Conservation (phyloP, 345 rosid genomes). For the Trapa bicornis region DNA sequence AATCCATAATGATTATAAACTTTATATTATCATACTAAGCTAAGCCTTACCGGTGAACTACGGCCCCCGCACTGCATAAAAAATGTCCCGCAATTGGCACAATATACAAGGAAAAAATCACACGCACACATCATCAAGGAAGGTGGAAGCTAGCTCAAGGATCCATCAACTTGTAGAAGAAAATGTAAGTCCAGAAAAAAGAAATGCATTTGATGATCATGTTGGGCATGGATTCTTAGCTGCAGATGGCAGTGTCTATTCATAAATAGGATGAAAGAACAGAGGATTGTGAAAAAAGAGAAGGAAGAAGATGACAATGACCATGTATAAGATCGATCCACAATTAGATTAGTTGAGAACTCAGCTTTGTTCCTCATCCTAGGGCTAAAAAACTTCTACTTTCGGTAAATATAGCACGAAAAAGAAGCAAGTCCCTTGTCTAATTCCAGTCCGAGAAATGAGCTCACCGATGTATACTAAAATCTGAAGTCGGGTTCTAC, state of each 20-base stretch:
- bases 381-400: neutral
- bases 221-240: neutral
- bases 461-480: slow-evolving; percentile 18
- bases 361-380: slow-evolving; percentile 5
- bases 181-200: neutral
- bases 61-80: too few species aligned
- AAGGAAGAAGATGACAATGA: neutral
- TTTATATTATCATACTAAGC: too few species aligned
- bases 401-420: neutral
- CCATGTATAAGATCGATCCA: neutral
- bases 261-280: neutral
- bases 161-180: too few species aligned
- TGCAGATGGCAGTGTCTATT: neutral
- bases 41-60: too few species aligned
- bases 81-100: too few species aligned
- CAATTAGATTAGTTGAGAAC: slow-evolving; percentile 12
- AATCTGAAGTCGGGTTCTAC: slow-evolving; percentile 88
- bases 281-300: neutral
- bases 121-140: too few species aligned
- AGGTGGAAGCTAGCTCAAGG: too few species aligned
- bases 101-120: too few species aligned
- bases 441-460: neutral
- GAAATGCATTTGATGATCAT: neutral
- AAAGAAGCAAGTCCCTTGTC: neutral
- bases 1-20: too few species aligned